Conservation (phyloP, 768 basidiomycete genomes). For the Tulasnella sp. region DNA sequence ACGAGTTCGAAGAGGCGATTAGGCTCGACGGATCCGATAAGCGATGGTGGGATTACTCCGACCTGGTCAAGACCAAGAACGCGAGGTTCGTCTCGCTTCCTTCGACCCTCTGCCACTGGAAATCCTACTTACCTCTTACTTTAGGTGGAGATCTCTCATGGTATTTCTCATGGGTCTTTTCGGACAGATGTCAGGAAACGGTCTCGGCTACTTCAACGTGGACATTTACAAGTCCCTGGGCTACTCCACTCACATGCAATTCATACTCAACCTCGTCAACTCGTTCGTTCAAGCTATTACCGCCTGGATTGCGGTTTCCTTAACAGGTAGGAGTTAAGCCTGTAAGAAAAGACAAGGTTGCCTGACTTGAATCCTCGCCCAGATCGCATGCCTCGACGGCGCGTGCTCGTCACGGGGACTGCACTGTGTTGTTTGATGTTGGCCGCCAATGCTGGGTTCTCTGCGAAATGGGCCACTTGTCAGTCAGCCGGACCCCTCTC, state of each 20-base stretch:
- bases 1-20: conserved; percentile 21
- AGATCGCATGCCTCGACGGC: conserved; percentile 13
- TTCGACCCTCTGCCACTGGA: neutral
- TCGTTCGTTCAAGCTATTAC: conserved; percentile 18
- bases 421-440: neutral
- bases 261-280: conserved; percentile 22
- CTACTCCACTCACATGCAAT: conserved; percentile 15
- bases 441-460: conserved; percentile 9
- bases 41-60: conserved; percentile 23
- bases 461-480: conserved; percentile 10
- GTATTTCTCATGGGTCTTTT: conserved; percentile 23
- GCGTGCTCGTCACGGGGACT: conserved; percentile 2
- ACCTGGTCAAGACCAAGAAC: conserved; percentile 10
- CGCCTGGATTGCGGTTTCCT: conserved; percentile 13
- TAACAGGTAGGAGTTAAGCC: neutral
- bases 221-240: conserved; percentile 19
- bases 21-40: conserved; percentile 21
- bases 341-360: neutral
- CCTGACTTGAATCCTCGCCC: neutral
- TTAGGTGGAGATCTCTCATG: conserved; percentile 18
- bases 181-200: conserved; percentile 25
- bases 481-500: neutral
- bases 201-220: conserved; percentile 21
- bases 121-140: conserved; percentile 33
- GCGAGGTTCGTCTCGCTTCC: conserved; percentile 1